Evolutionary conservation across 2,329 filamentous ascomycete genomes (phyloP).

Genomic region (Phoma sp.): DNA sequence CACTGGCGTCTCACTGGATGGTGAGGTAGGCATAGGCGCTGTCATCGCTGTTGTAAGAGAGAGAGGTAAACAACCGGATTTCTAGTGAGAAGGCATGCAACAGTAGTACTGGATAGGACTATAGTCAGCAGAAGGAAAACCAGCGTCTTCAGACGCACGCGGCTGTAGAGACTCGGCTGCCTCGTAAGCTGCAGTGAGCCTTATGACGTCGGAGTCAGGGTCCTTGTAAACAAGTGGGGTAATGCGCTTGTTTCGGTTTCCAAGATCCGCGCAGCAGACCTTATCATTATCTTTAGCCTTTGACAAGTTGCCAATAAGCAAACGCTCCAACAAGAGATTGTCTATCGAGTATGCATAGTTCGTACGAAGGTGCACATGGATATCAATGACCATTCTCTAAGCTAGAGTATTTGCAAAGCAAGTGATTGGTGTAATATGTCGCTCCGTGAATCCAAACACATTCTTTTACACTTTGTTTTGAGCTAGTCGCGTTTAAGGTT

Average conservation of each 20-base stretch:
- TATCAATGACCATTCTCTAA: too few relatives aligned
- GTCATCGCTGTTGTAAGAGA: constrained; percentile 11
- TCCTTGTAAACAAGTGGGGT: constrained; percentile 21
- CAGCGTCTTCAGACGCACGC: not conserved
- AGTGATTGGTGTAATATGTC: too few relatives aligned
- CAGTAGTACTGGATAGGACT: not conserved
- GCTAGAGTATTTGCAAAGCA: too few relatives aligned
- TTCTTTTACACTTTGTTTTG: not conserved
- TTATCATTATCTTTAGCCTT: too few relatives aligned
- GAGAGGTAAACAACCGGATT: not conserved
- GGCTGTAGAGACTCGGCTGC: constrained; percentile 19
- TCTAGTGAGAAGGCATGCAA: too few relatives aligned
- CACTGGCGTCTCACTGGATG: constrained; percentile 25
- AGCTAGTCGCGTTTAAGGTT: constrained; percentile 16
- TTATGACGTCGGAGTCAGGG: constrained; percentile 23
- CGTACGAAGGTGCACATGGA: too few relatives aligned
- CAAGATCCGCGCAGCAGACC: not conserved
- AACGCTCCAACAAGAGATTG: too few relatives aligned
- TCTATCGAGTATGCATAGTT: too few relatives aligned
- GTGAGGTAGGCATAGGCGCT: constrained; percentile 21
- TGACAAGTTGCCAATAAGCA: too few relatives aligned
- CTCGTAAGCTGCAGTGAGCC: constrained; percentile 22
- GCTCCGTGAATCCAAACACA: too few relatives aligned
- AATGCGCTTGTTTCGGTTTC: not conserved
- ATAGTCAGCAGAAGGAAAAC: not conserved